These are phyloP conservation scores for Fibroporia radiculosa DNA, from an alignment of 768 basidiomycete species.

Conservation along the genomic window DNA sequence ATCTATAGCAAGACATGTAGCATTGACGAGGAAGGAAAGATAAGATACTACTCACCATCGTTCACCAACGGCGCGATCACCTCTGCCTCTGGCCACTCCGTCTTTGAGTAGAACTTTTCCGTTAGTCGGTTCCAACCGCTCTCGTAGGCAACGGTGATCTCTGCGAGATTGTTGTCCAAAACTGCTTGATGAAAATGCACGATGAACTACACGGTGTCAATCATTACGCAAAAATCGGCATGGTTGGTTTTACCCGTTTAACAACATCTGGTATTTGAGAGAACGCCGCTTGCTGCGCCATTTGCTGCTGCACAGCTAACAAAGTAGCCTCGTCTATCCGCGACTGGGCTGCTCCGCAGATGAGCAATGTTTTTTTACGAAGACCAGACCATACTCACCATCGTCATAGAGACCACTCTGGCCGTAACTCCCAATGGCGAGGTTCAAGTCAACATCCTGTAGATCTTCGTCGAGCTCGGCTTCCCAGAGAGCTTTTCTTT, in stretches of 20 bases:
- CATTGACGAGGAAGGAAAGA: not conserved
- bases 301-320: slow-evolving; percentile 72
- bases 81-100: slow-evolving; percentile 98
- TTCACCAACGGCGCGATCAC: slow-evolving; percentile 90
- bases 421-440: slow-evolving; percentile 64
- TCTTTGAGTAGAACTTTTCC: slow-evolving; percentile 89
- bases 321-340: slow-evolving; percentile 67
- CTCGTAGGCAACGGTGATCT: slow-evolving; percentile 92
- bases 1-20: slow-evolving; percentile 36
- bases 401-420: slow-evolving; percentile 63
- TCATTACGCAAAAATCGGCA: slow-evolving; percentile 1
- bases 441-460: slow-evolving; percentile 60
- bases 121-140: slow-evolving; percentile 96
- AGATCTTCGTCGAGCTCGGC: slow-evolving; percentile 73
- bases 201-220: slow-evolving; percentile 59
- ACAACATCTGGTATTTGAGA: slow-evolving; percentile 83
- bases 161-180: slow-evolving; percentile 79
- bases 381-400: slow-evolving; percentile 29
- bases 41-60: slow-evolving; percentile 60
- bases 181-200: slow-evolving; percentile 94
- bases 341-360: slow-evolving; percentile 33
- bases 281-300: slow-evolving; percentile 78
- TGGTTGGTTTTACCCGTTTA: slow-evolving; percentile 60
- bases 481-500: slow-evolving; percentile 65
- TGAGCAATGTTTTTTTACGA: slow-evolving; percentile 2